Percentiles rank a stretch among this genome's conserved stretches.
Conservation (phyloP, 192 early-diverging fungal species). For the Coemansia nantahalensis region DNA sequence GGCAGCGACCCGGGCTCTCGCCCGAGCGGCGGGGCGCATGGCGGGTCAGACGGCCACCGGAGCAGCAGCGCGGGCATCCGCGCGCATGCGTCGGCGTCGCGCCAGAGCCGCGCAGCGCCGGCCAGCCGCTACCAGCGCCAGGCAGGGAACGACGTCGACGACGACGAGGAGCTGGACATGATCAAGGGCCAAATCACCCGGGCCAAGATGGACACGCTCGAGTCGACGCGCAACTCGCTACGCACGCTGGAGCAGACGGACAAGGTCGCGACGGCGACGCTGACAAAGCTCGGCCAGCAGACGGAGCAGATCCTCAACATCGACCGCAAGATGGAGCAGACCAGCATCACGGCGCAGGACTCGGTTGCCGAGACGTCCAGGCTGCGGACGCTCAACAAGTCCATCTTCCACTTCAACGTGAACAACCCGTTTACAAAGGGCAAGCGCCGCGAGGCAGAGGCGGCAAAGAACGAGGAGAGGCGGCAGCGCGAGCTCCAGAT, state of each 20-base stretch:
- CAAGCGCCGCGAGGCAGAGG: slow-evolving; percentile 58
- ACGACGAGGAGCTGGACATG: slow-evolving; percentile 63
- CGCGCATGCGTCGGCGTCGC: slow-evolving; percentile 27
- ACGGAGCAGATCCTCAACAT: slow-evolving; percentile 50
- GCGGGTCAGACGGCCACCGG: background rate
- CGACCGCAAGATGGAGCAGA: slow-evolving; percentile 66
- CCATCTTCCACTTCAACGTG: slow-evolving; percentile 69
- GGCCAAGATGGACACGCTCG: slow-evolving; percentile 64
- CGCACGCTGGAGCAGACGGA: slow-evolving; percentile 63
- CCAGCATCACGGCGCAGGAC: slow-evolving; percentile 34
- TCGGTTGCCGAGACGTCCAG: slow-evolving; percentile 36
- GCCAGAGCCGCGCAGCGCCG: slow-evolving; percentile 13
- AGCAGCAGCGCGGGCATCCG: slow-evolving; percentile 19
- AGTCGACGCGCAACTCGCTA: slow-evolving; percentile 64
- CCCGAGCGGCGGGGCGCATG: slow-evolving; percentile 2
- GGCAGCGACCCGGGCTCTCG: too few relatives aligned
- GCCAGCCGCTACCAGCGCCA: slow-evolving; percentile 25
- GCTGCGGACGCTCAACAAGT: slow-evolving; percentile 61
- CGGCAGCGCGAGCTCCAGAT: slow-evolving; percentile 28
- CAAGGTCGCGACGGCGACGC: slow-evolving; percentile 56
- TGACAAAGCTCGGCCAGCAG: slow-evolving; percentile 67
- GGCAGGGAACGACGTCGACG: slow-evolving; percentile 3
- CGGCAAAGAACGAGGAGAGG: slow-evolving; percentile 54
- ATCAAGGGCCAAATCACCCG: slow-evolving; percentile 63
- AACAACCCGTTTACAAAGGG: slow-evolving; percentile 67